Evolutionary conservation across 257 asterid species (phyloP).

Genomic region (Galeopsis tetrahit): DNA sequence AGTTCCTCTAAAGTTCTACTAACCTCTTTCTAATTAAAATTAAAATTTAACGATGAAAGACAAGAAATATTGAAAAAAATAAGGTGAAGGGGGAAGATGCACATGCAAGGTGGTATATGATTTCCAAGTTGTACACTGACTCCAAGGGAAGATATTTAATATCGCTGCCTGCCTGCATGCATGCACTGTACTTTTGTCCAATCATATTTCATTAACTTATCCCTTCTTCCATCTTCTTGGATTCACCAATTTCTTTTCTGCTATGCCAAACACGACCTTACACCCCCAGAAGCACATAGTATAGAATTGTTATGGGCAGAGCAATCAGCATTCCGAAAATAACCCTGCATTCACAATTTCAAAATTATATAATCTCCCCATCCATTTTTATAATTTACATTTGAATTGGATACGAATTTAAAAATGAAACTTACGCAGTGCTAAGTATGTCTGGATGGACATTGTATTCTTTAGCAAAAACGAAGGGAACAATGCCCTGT

Average conservation of each 20-base stretch:
- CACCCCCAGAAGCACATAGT: slow-evolving; percentile 87
- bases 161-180: slow-evolving; percentile 40
- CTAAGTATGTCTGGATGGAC: slow-evolving; percentile 90
- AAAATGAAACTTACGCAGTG: slow-evolving; percentile 72
- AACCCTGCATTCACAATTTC: slow-evolving; percentile 58
- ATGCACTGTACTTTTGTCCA: slow-evolving; percentile 25
- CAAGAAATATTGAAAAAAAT: slow-evolving; percentile 33
- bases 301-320: slow-evolving; percentile 82
- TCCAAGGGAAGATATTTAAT: slow-evolving; percentile 43
- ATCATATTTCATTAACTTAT: slow-evolving; percentile 28
- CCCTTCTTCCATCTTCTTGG: slow-evolving; percentile 42
- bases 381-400: too few relatives aligned
- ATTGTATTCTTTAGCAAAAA: slow-evolving; percentile 85
- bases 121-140: slow-evolving; percentile 63
- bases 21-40: slow-evolving; percentile 32
- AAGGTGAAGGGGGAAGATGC: slow-evolving; percentile 31
- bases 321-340: slow-evolving; percentile 93
- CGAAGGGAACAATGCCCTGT: slow-evolving; percentile 91
- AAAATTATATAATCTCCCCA: too few relatives aligned
- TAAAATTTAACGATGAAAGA: slow-evolving; percentile 13
- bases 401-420: too few relatives aligned
- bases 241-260: slow-evolving; percentile 40
- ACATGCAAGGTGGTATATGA: slow-evolving; percentile 52
- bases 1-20: slow-evolving; percentile 30
- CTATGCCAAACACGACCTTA: slow-evolving; percentile 36